Percentiles rank a stretch among this genome's conserved stretches.
phyloP scores from a whole-genome alignment of 495 filamentous ascomycete genomes.

The Xylaria telfairii region DNA sequence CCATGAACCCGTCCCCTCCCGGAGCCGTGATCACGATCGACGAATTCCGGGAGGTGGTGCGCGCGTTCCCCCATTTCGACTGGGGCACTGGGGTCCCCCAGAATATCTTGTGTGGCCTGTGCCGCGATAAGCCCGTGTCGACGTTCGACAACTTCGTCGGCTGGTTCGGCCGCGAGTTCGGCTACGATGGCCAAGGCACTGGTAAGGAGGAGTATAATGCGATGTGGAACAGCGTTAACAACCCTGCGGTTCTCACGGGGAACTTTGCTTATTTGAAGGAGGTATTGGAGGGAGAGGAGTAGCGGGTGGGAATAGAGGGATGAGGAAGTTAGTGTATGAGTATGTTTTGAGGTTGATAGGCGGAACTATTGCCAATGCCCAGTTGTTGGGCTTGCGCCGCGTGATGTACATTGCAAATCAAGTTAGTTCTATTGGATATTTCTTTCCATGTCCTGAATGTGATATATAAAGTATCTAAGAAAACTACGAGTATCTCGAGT shows the following conservation, averaged over 20 bases:
- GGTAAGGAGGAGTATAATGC: slow-evolving; percentile 40
- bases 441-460: neutral
- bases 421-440: neutral
- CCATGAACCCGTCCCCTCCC: slow-evolving; percentile 7
- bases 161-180: slow-evolving; percentile 46
- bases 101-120: slow-evolving; percentile 51
- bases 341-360: neutral
- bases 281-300: neutral
- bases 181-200: slow-evolving; percentile 36
- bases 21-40: slow-evolving; percentile 40
- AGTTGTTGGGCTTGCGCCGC: too few species aligned
- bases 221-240: slow-evolving; percentile 43
- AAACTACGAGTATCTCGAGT: neutral
- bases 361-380: too few species aligned
- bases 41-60: slow-evolving; percentile 43
- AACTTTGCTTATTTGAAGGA: slow-evolving; percentile 22
- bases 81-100: slow-evolving; percentile 43
- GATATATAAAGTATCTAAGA: neutral
- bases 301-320: neutral
- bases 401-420: neutral
- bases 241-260: slow-evolving; percentile 30
- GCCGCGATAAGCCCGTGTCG: slow-evolving; percentile 52
- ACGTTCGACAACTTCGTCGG: slow-evolving; percentile 57
- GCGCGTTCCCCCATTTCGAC: slow-evolving; percentile 45
- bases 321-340: neutral